Conservation (phyloP, 2,329 filamentous ascomycete species). For the Lomentospora prolificans region DNA sequence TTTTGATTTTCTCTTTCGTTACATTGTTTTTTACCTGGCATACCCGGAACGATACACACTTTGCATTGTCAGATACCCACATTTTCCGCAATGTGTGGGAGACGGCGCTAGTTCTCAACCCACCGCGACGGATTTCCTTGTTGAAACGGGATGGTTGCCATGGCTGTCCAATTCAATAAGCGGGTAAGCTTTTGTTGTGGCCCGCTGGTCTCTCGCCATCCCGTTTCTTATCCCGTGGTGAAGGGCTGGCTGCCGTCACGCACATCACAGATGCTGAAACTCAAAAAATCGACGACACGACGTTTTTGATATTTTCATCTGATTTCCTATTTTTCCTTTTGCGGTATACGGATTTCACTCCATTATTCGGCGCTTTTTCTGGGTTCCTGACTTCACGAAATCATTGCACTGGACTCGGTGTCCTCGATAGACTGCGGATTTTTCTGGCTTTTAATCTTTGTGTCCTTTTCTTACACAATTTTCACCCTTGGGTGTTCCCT, state of each 20-base stretch:
- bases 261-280: neutral
- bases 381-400: conserved; percentile 2
- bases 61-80: conserved; percentile 10
- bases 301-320: neutral
- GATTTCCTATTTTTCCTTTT: conserved; percentile 1
- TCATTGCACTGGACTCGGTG: conserved; percentile 11
- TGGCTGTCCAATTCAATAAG: neutral
- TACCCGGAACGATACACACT: conserved; percentile 6
- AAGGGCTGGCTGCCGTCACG: neutral
- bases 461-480: neutral
- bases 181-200: neutral
- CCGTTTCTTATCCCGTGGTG: neutral
- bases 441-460: conserved; percentile 2
- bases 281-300: conserved; percentile 1
- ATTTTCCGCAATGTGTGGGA: neutral
- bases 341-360: conserved; percentile 1
- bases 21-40: conserved; percentile 4
- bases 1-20: neutral
- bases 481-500: conserved; percentile 7
- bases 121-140: neutral
- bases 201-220: neutral
- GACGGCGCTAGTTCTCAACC: neutral
- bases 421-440: conserved; percentile 11
- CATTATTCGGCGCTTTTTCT: conserved; percentile 10
- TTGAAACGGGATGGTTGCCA: neutral